Base-by-base conservation (phyloP, 257 asterid species). In the Coffea eugenioides region DNA sequence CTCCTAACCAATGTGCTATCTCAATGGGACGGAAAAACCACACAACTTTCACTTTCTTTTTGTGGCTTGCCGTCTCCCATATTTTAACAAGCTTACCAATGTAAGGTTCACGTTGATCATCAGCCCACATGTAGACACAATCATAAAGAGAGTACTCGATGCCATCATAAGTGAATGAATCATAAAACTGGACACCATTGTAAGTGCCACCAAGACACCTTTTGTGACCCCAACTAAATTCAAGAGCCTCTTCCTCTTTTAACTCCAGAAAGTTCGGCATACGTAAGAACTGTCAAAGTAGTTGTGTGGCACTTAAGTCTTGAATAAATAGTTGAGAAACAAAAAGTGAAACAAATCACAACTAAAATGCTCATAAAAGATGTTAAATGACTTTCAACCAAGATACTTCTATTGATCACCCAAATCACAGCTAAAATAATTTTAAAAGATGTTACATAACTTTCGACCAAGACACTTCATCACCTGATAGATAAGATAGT, bases 1-100 rank as follows among this genome's bases (percentile, higher is more conserved):
- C 85, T 80, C 85, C 88, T 73, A 86, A 75, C 82, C 80, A 85
- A 61, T 74, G 66, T 76, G 43, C 43, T 70, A 90, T 80, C 67
- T 88, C 90, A 18, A 7, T 5, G 1, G 91, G 91, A 49, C 84
- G 87, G 66, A 90, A 83, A 88, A 89, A 89, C 93, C 93, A 89
- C 41, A 87, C 83, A 15, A 85, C 76, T 71, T 86, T 85, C 10
- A 83, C 88, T 45, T 65, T 79, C 84, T 69, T 88, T 75, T 80
- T 83, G 8, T 34, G 82, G 34, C 61, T 79, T 15, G 78, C 83
- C 15, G 84, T 83, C 82, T 88, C 91, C 88, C 84, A 74, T 69
- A 86, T 81, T 31, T 66, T 86, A 3, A 90, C 87, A 6, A 90
- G 82, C 84, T 86, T 90, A 36, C 93, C 93, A 27, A 90, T 85